Conservation (phyloP, 306 rosid genomes). For the Quercus engelmannii region DNA sequence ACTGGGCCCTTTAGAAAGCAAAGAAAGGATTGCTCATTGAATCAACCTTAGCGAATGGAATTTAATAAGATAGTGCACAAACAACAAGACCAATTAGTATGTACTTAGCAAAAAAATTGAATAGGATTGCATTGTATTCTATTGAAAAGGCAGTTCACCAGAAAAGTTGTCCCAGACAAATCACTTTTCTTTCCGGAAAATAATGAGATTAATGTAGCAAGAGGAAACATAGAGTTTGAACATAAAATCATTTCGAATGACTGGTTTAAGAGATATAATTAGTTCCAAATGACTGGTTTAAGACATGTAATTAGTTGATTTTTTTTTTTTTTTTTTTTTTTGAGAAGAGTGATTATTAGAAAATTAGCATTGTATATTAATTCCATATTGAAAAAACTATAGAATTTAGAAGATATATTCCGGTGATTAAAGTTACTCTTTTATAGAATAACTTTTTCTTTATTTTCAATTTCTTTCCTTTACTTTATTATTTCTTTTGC, state of each 20-base stretch:
- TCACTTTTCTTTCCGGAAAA: slow-evolving; percentile 47
- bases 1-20: slow-evolving; percentile 33
- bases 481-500: slow-evolving; percentile 28
- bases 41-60: slow-evolving; percentile 28
- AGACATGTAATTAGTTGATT: no score
- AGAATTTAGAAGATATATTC: neutral
- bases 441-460: slow-evolving; percentile 23
- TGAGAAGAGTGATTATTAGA: neutral
- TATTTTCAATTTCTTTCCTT: slow-evolving; percentile 25
- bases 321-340: no score
- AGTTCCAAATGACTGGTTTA: no score
- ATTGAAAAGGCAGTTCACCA: slow-evolving; percentile 45
- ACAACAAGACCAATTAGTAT: slow-evolving; percentile 65
- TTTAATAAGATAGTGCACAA: slow-evolving; percentile 50
- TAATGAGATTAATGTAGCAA: slow-evolving; percentile 22
- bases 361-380: neutral
- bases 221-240: slow-evolving; percentile 32
- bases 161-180: slow-evolving; percentile 42
- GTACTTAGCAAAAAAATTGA: slow-evolving; percentile 47
- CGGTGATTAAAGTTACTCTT: slow-evolving; percentile 23
- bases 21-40: slow-evolving; percentile 31
- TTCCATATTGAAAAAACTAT: slow-evolving; percentile 6
- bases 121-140: slow-evolving; percentile 43
- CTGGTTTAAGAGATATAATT: neutral
- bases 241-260: neutral